Base-by-base conservation (phyloP, 345 rosid species). In the Hibiscus mutabilis region DNA sequence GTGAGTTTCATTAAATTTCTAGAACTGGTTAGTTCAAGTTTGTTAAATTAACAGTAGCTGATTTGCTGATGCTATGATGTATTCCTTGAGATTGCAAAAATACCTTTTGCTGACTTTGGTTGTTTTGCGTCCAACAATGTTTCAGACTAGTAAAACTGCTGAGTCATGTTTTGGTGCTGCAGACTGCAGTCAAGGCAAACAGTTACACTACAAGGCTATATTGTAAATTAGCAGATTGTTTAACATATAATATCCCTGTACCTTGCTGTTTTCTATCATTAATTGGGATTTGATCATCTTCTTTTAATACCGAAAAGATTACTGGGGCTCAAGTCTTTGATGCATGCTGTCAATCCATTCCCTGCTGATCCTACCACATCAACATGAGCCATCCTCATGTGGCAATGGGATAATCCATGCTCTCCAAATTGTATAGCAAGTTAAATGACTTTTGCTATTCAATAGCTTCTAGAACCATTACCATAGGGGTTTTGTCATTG, bases 121-220 rank as follows among this genome's bases (percentile, higher is more conserved):
- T 67, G 19, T 67, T 6, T 58, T 60, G 65, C 73, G 47, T 73
- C 99, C 99, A 58, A 81, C 87, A 56, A 89, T 92, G 98, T 96
- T 96, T 82, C 88, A 88, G 81, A 87, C 78, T 80, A 89, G 84
- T 82, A 86, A 76, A 84, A 89, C 85, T 63, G 91, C 94, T 55
- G 99, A 96, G 83, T 96, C 99, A 55, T 91, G 98, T 73, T 96
- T 96, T 81, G 96, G 98, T 83, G 98, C 99, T 60, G 98, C 98
- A 75, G 84, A 97, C 99, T 60, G 98, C 98, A 75, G 84, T 91
- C 74, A 88, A 90, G 97, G 99, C 90, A 83, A 78, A 67, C 11
- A 16, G 29, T 69, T 80, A 40, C 42, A 33, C 67, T 80, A 40
- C 42, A 33, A 13, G 21, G 66, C 25, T 27, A 1, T 46, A 22